Base-by-base conservation (phyloP, 352 stramenopile genomes). In the Phytophthora kernoviae region DNA sequence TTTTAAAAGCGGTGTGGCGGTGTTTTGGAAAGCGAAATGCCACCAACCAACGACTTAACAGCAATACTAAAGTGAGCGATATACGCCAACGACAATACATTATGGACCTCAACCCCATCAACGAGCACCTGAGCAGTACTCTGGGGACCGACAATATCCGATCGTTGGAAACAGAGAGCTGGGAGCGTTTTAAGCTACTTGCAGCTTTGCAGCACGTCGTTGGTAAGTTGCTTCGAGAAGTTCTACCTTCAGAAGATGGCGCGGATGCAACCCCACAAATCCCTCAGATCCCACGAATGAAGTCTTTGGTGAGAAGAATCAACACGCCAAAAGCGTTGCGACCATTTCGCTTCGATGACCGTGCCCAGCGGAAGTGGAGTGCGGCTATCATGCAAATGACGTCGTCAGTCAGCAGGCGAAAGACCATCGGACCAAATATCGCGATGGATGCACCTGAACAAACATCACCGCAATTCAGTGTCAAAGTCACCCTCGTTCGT, bases 111-210 rank as follows among this genome's bases (percentile, higher is more conserved):
- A 87, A 83, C 39, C 79, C 79, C 0, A 58, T 87, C 6, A 87
- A 82, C 59, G 73, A 77, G 32, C 65, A 83, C 22, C 33, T 87
- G 0, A 39, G 54, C 9, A 32, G 62, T 1, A 62, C 65, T n/a
- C 54, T 87, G 4, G 54, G 67, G 14, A 64, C 74, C 9, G 42
- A 67, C 1, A 54, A 76, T 14, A 39, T 87, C 3, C 36, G 40
- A 0, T n/a, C 68, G 0, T 48, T 89, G 14, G 77, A 89, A 41
- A 60, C 46, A 0, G 79, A 89, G 46, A 77, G 73, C 51, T 89
- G 79, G 79, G 49, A 57, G 1, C 66, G 79, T 1, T 77, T 71
- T 36, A 67, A 62, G 14, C 70, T 77, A n/a, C 52, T 86, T 17
- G 65, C 65, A 6, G 49, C 66, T 3, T 39, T 89, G 7, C 53